phyloP scores from a whole-genome alignment of 768 basidiomycete genomes.

The Hygrophoropsis aurantiaca region DNA sequence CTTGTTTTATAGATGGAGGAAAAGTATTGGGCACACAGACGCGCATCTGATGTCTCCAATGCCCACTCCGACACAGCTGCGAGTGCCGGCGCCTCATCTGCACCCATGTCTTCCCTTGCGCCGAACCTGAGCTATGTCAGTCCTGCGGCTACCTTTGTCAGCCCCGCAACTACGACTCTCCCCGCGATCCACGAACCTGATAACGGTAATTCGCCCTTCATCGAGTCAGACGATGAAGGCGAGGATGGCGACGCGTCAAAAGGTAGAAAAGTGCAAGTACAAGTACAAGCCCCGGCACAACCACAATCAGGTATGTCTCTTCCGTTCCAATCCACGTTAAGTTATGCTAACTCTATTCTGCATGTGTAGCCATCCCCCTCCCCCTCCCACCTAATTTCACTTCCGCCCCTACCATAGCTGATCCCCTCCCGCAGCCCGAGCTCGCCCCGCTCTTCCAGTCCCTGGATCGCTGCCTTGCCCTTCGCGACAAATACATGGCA shows the following conservation, averaged over 20 bases:
- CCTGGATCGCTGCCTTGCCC: slow-evolving; percentile 80
- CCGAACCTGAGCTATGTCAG: slow-evolving; percentile 9
- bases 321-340: too few relatives aligned
- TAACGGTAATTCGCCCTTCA: slow-evolving; percentile 24
- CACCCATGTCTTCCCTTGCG: too few relatives aligned
- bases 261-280: too few relatives aligned
- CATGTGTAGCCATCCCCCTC: slow-evolving; percentile 4
- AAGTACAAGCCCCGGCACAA: too few relatives aligned
- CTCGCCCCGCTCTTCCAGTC: slow-evolving; percentile 61
- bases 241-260: too few relatives aligned
- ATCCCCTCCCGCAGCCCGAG: too few relatives aligned
- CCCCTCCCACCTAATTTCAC: background rate
- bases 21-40: slow-evolving; percentile 66
- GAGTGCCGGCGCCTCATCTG: too few relatives aligned
- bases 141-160: slow-evolving; percentile 29
- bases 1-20: slow-evolving; percentile 60
- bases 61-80: slow-evolving; percentile 17
- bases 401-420: slow-evolving; percentile 37
- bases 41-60: slow-evolving; percentile 52
- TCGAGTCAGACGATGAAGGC: slow-evolving; percentile 38
- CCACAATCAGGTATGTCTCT: too few relatives aligned
- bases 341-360: too few relatives aligned
- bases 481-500: slow-evolving; percentile 94
- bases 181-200: slow-evolving; percentile 32
- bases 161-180: slow-evolving; percentile 41